Percentiles rank a stretch among this genome's conserved stretches.
Conservation (phyloP, 495 filamentous ascomycete genomes). For the Penicillium mononematosum region DNA sequence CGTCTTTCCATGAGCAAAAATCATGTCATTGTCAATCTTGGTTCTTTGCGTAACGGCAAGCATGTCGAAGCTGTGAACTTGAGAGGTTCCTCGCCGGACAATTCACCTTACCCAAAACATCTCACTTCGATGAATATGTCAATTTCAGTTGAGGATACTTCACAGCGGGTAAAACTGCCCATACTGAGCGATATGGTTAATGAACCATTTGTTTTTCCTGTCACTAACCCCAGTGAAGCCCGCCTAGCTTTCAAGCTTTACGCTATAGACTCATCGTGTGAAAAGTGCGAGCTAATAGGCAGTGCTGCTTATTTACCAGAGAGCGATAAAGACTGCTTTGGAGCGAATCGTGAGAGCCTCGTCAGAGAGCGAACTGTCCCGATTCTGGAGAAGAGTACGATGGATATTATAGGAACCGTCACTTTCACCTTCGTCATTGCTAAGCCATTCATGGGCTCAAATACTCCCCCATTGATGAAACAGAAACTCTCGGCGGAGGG, state of each 20-base stretch:
- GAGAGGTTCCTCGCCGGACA: neutral
- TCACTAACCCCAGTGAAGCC: slow-evolving; percentile 11
- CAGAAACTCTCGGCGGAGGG: neutral
- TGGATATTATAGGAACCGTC: slow-evolving; percentile 31
- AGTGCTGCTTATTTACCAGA: slow-evolving; percentile 22
- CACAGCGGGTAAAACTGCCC: slow-evolving; percentile 21
- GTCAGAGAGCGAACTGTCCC: slow-evolving; percentile 30
- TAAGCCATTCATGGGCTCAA: slow-evolving; percentile 9
- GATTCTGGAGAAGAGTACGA: slow-evolving; percentile 21
- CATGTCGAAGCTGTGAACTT: slow-evolving; percentile 10
- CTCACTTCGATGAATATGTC: slow-evolving; percentile 11
- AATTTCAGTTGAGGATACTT: slow-evolving; percentile 6
- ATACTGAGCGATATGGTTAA: slow-evolving; percentile 30
- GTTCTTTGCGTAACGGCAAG: slow-evolving; percentile 14
- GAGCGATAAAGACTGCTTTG: slow-evolving; percentile 13
- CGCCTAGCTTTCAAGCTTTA: slow-evolving; percentile 25
- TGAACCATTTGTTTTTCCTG: slow-evolving; percentile 25
- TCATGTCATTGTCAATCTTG: slow-evolving; percentile 16
- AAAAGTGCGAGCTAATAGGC: slow-evolving; percentile 17
- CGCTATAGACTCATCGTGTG: neutral
- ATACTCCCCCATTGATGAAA: neutral
- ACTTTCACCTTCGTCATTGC: slow-evolving; percentile 31
- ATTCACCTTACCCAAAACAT: neutral
- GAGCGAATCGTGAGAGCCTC: slow-evolving; percentile 29
- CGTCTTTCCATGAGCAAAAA: neutral